Evolutionary conservation across 345 rosid species (phyloP), one percentile per base, ranked within the genome.

Genomic region (Geranium rotundifolium): DNA sequence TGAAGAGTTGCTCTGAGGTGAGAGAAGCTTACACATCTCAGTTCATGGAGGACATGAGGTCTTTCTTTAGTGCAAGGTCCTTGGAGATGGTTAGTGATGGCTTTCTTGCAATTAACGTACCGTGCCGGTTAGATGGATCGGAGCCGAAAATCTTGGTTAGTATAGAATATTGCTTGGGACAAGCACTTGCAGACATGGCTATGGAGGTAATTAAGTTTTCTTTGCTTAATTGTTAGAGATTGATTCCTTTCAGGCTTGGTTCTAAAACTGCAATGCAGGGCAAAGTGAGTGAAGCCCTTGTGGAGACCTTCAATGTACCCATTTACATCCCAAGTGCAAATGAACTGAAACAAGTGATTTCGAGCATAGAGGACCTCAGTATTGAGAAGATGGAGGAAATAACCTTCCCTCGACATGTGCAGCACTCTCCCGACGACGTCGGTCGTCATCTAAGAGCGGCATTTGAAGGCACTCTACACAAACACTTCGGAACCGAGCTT

Each of bases 21-120:
- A 13, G 16, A 0, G 17, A 64, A 17, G 71, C 67, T 20, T 72
- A 58, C 55, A 20, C 59, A 27, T 63, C 59, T 61, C 63, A 62
- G 54, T 71, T 66, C 19, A 54, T 3, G 20, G 60, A 46, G 17
- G 68, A 59, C 39, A 15, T 63, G 23, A 59, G 37, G 65, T 23
- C 52, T 2, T 72, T 72, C 63, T 37, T 72, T 8, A 50, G 12
- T 29, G 71, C 65, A 9, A 72, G 65, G 27, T 54, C 67, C 0
- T 19, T 19, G 23, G 75, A 66, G 67, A 56, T 72, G 17, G 58
- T 49, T 2, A 16, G 18, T 15, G 75, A 46, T 27, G 75, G 64
- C 17, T 54, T 19, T 49, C 34, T 71, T 66, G 63, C 60, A n/a
- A n/a, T 64, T 29, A 17, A 58, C 14, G 23, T 49, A 15, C 57